Conservation (phyloP, 176 grass and related monocot genomes). For the Ampelocalamus luodianensis region DNA sequence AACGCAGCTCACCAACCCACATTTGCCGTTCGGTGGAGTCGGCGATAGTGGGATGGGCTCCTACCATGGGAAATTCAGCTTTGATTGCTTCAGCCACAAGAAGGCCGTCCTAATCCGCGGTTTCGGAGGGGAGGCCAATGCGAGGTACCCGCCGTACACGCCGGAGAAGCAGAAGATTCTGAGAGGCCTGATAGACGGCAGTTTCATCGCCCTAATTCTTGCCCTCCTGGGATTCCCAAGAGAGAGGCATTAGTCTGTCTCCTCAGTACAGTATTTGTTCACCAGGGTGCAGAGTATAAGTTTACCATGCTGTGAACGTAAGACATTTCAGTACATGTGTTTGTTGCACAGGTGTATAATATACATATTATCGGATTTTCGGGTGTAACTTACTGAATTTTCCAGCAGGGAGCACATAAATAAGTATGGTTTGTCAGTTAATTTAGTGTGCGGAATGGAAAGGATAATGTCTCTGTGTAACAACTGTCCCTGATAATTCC, state of each 20-base stretch:
- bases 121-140: slow-evolving; percentile 56
- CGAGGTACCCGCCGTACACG: slow-evolving; percentile 87
- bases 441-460: background rate
- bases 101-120: slow-evolving; percentile 69
- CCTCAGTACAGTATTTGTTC: too few species aligned
- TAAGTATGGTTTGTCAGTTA: background rate
- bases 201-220: slow-evolving; percentile 68
- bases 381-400: background rate
- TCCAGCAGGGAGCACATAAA: background rate
- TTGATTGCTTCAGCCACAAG: slow-evolving; percentile 84
- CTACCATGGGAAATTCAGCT: slow-evolving; percentile 93
- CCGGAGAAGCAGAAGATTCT: slow-evolving; percentile 70
- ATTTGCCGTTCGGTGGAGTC: slow-evolving; percentile 84
- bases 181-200: slow-evolving; percentile 71
- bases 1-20: slow-evolving; percentile 63
- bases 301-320: background rate
- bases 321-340: background rate
- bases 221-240: slow-evolving; percentile 63
- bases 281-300: slow-evolving; percentile 2
- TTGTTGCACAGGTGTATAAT: slow-evolving; percentile 24
- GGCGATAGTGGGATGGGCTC: slow-evolving; percentile 80
- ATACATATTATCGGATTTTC: background rate
- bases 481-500: background rate
- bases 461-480: background rate
- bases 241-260: slow-evolving; percentile 40